phyloP scores from a whole-genome alignment of 2,329 filamentous ascomycete genomes.

The Colletotrichum sp. region DNA sequence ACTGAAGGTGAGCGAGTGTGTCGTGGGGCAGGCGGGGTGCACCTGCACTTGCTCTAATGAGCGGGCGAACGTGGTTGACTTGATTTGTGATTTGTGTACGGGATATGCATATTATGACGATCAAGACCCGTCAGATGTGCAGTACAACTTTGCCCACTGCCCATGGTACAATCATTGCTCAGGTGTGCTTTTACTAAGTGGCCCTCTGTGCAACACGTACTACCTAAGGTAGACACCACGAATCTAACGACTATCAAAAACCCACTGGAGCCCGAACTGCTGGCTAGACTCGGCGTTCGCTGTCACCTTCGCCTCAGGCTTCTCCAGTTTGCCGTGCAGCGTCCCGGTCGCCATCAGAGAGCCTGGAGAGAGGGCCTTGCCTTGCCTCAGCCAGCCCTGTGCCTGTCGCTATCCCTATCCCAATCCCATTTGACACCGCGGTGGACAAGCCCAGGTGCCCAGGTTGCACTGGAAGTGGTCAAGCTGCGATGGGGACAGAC shows the following conservation, averaged over 20 bases:
- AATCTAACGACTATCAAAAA: background rate
- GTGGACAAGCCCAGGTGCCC: background rate
- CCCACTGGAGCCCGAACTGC: background rate
- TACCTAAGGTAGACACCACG: too few species aligned
- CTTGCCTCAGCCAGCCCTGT: background rate
- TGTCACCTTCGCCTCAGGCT: background rate
- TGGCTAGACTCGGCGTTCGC: background rate
- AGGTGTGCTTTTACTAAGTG: background rate
- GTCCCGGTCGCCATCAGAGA: background rate
- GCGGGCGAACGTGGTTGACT: background rate
- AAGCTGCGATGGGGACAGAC: background rate
- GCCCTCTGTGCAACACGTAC: background rate
- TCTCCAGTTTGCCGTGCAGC: background rate
- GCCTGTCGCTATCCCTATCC: background rate
- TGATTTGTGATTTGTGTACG: background rate
- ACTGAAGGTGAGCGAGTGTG: background rate
- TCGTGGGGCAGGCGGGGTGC: background rate
- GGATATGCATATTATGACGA: background rate
- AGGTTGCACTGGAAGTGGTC: background rate
- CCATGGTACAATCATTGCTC: background rate
- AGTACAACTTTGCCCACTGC: background rate
- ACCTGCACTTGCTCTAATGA: background rate
- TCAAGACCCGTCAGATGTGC: background rate
- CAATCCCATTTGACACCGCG: background rate
- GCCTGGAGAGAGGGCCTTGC: background rate